A percentile compares a stretch with the other conserved stretches of the same genome.
phyloP scores from a whole-genome alignment of 805 yeast species.

The Ogataea pini region DNA sequence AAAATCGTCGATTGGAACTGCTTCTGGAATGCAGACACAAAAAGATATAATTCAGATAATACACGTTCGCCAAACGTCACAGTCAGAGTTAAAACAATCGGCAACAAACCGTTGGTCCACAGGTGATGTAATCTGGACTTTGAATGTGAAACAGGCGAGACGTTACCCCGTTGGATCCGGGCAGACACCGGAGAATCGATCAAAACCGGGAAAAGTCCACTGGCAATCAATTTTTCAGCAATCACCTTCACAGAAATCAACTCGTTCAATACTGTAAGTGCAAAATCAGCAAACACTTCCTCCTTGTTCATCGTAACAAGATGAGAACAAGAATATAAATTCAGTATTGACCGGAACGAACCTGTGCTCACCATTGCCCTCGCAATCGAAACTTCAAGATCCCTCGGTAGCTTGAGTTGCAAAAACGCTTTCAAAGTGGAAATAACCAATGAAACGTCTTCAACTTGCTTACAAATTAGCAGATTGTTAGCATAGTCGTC shows the following conservation, averaged over 20 bases:
- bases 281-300: conserved; percentile 68
- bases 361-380: conserved; percentile 55
- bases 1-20: conserved; percentile 66
- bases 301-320: conserved; percentile 59
- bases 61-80: conserved; percentile 63
- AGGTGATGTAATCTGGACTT: conserved; percentile 56
- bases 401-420: conserved; percentile 46
- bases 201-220: conserved; percentile 67
- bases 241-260: conserved; percentile 59
- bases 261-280: conserved; percentile 69
- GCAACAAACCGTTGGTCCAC: conserved; percentile 86
- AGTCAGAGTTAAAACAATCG: conserved; percentile 61
- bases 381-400: conserved; percentile 52
- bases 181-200: conserved; percentile 74
- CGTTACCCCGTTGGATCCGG: conserved; percentile 63
- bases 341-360: conserved; percentile 60
- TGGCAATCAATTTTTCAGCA: conserved; percentile 63
- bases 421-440: conserved; percentile 64
- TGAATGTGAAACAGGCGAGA: conserved; percentile 52
- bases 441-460: conserved; percentile 63
- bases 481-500: conserved; percentile 35
- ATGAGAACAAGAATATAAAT: conserved; percentile 69
- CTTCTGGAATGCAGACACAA: conserved; percentile 59
- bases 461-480: conserved; percentile 51
- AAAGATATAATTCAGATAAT: conserved; percentile 63